Percentiles rank a stretch among this genome's conserved stretches.
Conservation (phyloP, 2,329 filamentous ascomycete species). For the Aquanectria penicillioides region DNA sequence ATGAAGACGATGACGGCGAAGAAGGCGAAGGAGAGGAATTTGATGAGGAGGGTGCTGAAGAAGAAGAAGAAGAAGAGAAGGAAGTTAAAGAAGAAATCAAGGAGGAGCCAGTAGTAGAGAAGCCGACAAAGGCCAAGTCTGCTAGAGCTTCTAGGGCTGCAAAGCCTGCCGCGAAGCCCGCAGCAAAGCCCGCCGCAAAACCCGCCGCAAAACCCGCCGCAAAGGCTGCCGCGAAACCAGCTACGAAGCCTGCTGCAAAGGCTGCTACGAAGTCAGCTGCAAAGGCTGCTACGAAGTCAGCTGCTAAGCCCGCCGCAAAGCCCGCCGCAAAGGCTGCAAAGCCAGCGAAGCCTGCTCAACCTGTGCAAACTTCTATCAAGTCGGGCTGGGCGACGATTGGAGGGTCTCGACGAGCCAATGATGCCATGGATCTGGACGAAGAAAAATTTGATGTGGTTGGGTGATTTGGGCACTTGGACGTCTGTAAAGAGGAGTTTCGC, state of each 20-base stretch:
- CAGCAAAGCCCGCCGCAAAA: not conserved
- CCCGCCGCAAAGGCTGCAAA: constrained; percentile 2
- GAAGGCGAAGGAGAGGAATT: constrained; percentile 48
- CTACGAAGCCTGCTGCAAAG: not conserved
- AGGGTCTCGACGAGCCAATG: constrained; percentile 33
- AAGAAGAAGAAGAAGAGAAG: constrained; percentile 32
- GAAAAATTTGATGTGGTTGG: constrained; percentile 48
- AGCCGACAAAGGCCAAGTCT: constrained; percentile 20
- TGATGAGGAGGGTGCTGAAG: constrained; percentile 42
- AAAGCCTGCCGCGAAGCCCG: not conserved
- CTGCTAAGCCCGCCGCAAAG: not conserved
- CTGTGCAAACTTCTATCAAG: constrained; percentile 35
- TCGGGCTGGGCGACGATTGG: constrained; percentile 46
- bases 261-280: not conserved
- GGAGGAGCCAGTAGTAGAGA: constrained; percentile 26
- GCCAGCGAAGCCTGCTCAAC: not conserved
- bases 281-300: not conserved
- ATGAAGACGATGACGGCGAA: constrained; percentile 52
- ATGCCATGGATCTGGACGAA: constrained; percentile 46
- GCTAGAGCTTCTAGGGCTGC: constrained; percentile 18
- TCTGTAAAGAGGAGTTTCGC: not conserved
- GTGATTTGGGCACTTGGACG: not conserved
- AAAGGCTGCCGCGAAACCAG: not conserved
- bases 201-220: not conserved
- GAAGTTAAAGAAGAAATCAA: constrained; percentile 32